Evolutionary conservation across 768 basidiomycete genomes (phyloP), one percentile per base, ranked within the genome.

Genomic region (Mycena polygramma): DNA sequence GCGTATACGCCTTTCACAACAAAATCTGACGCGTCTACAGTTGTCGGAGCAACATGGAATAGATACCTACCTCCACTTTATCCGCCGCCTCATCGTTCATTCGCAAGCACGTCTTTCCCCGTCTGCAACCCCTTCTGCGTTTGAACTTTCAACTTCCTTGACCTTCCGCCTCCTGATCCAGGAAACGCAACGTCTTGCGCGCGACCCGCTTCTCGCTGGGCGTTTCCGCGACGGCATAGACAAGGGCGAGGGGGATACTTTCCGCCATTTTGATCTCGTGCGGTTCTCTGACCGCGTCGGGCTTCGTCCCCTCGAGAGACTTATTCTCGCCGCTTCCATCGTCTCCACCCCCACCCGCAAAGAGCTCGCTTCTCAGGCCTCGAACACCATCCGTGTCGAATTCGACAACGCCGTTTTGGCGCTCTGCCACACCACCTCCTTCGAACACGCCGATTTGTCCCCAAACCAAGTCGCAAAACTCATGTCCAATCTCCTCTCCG

Each of bases 21-120:
- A 30, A 30, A 30, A 30, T 6, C 30, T 30, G 53, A 48, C 65
- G 58, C 70, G 59, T 68, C 57, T 77, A 57, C 82, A 99, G 97
- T 90, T 99, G 77, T 94, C 95, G 73, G 96, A 98, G 79, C 94
- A 96, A 78, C 96, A 99, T 88, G 96, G 97, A 68, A 88, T 96
- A 76, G 97, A 98, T 82, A 98, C 96, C 67, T 98, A 98, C 83
- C 89, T 96, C 72, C 97, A 99, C 82, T 98, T 98, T 85, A 94
- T 99, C 74, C 94, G 97, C 71, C 93, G 97, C 72, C 92, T 98
- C 81, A 94, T 98, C 78, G 90, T 93, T 62, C 94, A 95, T 75
- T 94, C 95, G 26, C 92, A 94, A 81, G 84, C 89, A 58, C 89
- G 94, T 69, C 87, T 93, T 52, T 79, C 88, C 26, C 85, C 90